Conservation (phyloP, 2,329 filamentous ascomycete genomes). For the Colletotrichum scovillei region DNA sequence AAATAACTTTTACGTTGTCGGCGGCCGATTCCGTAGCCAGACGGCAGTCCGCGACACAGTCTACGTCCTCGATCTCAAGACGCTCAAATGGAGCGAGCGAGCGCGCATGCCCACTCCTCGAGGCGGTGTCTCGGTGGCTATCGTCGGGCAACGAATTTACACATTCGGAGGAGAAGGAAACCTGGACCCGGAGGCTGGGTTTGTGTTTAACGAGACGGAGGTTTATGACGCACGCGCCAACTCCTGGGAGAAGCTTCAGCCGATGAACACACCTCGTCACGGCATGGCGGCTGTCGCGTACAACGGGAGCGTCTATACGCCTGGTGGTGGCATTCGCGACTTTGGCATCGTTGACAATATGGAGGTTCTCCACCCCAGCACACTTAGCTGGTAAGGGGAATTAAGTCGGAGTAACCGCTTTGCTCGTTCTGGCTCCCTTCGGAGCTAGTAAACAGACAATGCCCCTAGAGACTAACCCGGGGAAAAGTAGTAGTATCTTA, state of each 20-base stretch:
- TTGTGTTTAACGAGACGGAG: slow-evolving; percentile 10
- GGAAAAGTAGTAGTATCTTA: background rate
- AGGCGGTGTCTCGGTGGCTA: slow-evolving; percentile 46
- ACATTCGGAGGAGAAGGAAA: slow-evolving; percentile 53
- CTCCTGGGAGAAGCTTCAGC: background rate
- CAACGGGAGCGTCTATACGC: background rate
- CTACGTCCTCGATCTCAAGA: slow-evolving; percentile 47
- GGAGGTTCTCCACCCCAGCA: background rate
- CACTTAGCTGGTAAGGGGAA: too few species aligned
- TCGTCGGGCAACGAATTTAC: slow-evolving; percentile 44
- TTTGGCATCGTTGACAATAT: background rate
- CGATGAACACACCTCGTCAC: background rate
- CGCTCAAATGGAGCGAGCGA: slow-evolving; percentile 42
- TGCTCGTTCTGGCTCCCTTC: too few species aligned
- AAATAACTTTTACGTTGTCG: slow-evolving; percentile 49
- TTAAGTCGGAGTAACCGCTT: background rate
- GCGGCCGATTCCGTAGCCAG: slow-evolving; percentile 46
- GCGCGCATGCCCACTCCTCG: slow-evolving; percentile 51
- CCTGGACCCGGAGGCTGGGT: slow-evolving; percentile 29
- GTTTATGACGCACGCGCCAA: background rate
- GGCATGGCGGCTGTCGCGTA: background rate
- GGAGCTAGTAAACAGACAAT: too few species aligned
- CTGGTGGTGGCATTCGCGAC: background rate
- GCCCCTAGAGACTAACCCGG: too few species aligned
- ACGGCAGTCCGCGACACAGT: slow-evolving; percentile 47